Evolutionary conservation across 495 filamentous ascomycete species (phyloP), one percentile per base, ranked within the genome.

Genomic region (Penicillium turbatum): DNA sequence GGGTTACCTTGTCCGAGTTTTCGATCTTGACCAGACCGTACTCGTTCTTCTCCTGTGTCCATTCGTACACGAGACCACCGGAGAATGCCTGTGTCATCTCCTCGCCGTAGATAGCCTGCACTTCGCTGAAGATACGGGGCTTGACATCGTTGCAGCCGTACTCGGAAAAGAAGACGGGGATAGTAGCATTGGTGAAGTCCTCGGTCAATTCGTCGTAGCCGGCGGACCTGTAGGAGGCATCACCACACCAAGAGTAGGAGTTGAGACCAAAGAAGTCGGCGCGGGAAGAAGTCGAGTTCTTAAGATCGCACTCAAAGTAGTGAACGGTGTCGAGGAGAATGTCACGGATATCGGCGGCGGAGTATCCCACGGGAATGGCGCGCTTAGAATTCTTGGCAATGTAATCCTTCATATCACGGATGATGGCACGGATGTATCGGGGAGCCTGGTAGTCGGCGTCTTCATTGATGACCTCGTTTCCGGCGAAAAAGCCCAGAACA

Each of bases 101-200:
- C 24, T 76, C 56, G 51, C 90, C 81, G 70, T 97, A 96, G 60
- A 97, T 78, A 38, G 86, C 80, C 48, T 72, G 71, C 13, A 96
- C 86, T 69, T 97, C 92, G 55, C 82, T 83, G 76, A 96, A 97
- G 55, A 82, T 57, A 64, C 93, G 88, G 15, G 92, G 91, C 34
- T 73, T 71, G 27, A 86, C 82, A 21, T 80, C 73, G 79, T 96
- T 97, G 81, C 93, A 98, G 55, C 93, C 93, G 55, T 88, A 97
- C 72, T 98, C 93, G 60, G 88, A 92, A 79, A 95, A 96, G 82
- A 97, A 96, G 49, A 97, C 81, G 17, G 92, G 92, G 48, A 96
- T 78, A 29, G 85, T 85, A 49, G 81, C 84, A 56, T 80, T 80
- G 47, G 69, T 67, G 75, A 97, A 95, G 61, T 85, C 79, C 8